Conservation (phyloP, 345 rosid genomes). For the Alliaria petiolata region DNA sequence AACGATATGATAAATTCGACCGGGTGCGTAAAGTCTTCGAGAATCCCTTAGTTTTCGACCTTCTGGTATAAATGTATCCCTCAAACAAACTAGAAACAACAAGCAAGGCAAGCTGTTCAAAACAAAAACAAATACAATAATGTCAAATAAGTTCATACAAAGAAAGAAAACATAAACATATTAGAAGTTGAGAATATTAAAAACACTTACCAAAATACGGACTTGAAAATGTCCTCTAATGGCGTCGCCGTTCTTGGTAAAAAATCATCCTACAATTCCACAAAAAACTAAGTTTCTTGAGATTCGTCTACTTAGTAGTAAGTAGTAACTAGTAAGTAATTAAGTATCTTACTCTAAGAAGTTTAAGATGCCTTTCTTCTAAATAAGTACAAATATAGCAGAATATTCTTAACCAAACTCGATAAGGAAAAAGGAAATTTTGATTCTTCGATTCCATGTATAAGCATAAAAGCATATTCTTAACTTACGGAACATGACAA, state of each 20-base stretch:
- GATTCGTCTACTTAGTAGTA: neutral
- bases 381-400: neutral
- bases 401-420: slow-evolving; percentile 28
- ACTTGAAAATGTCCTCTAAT: slow-evolving; percentile 81
- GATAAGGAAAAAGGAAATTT: neutral
- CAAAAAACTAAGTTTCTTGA: neutral
- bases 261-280: slow-evolving; percentile 74
- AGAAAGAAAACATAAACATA: neutral
- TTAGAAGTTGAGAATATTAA: neutral
- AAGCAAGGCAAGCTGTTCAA: slow-evolving; percentile 97
- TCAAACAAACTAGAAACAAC: slow-evolving; percentile 80
- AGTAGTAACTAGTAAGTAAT: no score
- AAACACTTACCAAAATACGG: slow-evolving; percentile 79
- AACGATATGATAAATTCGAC: slow-evolving; percentile 90
- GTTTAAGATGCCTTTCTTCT: slow-evolving; percentile 11
- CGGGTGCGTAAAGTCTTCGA: slow-evolving; percentile 89
- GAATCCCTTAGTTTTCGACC: slow-evolving; percentile 81
- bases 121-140: slow-evolving; percentile 38
- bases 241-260: slow-evolving; percentile 96
- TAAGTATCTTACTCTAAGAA: neutral
- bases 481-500: slow-evolving; percentile 6
- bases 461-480: slow-evolving; percentile 25
- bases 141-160: neutral
- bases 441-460: slow-evolving; percentile 7
- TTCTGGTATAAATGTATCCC: slow-evolving; percentile 94